These are phyloP conservation scores for Podospora fimiseda DNA, from an alignment of 495 filamentous ascomycete species.

Conservation along the genomic window DNA sequence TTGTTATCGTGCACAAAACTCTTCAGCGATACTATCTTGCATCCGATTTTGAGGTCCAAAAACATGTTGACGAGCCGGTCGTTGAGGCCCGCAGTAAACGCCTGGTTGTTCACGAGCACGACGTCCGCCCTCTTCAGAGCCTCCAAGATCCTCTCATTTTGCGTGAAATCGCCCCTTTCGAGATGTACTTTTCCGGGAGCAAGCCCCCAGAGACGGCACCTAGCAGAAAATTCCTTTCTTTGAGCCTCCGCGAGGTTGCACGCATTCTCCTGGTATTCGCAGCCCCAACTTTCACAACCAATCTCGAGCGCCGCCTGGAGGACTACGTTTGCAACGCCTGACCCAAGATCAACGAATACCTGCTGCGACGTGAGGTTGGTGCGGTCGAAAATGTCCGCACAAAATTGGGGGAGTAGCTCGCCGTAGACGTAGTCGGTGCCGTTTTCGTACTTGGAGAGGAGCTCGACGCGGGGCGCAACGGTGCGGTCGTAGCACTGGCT, in stretches of 20 bases:
- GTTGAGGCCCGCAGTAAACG: constrained; percentile 81
- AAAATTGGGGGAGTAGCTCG: constrained; percentile 79
- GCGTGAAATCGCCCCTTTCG: constrained; percentile 77
- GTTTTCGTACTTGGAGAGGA: constrained; percentile 73
- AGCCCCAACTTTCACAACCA: constrained; percentile 92
- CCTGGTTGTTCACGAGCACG: constrained; percentile 94
- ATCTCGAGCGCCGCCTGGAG: constrained; percentile 90
- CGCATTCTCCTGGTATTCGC: constrained; percentile 88
- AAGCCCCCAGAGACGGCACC: constrained; percentile 87
- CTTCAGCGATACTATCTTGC: constrained; percentile 63
- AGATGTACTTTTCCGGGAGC: constrained; percentile 70
- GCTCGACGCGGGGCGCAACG: constrained; percentile 79
- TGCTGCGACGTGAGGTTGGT: constrained; percentile 69
- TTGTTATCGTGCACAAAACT: constrained; percentile 42
- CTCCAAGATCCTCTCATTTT: constrained; percentile 60
- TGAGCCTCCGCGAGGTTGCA: constrained; percentile 81
- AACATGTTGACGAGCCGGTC: constrained; percentile 83
- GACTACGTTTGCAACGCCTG: constrained; percentile 91
- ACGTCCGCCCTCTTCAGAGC: constrained; percentile 81
- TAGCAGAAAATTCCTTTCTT: constrained; percentile 73
- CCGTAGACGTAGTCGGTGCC: constrained; percentile 91
- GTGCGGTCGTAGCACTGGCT: constrained; percentile 86
- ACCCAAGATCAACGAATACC: constrained; percentile 90
- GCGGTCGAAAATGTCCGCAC: constrained; percentile 71
- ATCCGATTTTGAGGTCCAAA: constrained; percentile 87